A percentile compares a stretch with the other conserved stretches of the same genome.
Evolutionary conservation across 2,329 filamentous ascomycete genomes (phyloP).

Genomic region (Rasamsonia emersonii): DNA sequence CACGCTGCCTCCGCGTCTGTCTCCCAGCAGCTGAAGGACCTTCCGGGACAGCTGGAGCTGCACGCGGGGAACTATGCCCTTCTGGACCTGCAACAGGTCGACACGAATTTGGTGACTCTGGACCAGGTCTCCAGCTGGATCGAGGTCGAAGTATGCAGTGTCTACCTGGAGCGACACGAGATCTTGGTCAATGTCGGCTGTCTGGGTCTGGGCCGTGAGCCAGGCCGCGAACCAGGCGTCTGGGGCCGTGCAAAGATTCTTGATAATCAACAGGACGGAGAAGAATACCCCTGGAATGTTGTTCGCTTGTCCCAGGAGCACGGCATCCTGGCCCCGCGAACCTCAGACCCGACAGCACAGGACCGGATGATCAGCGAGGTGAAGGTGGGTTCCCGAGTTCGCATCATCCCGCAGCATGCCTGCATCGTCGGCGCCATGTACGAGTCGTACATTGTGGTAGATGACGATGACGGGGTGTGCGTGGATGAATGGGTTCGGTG

Average conservation of each 20-base stretch:
- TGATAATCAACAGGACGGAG: not conserved
- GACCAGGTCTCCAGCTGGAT: slow-evolving; percentile 25
- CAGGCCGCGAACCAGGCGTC: slow-evolving; percentile 22
- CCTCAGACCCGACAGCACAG: slow-evolving; percentile 12
- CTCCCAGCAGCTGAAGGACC: slow-evolving; percentile 19
- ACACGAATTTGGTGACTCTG: slow-evolving; percentile 23
- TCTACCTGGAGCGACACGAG: slow-evolving; percentile 32
- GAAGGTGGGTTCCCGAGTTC: slow-evolving; percentile 25
- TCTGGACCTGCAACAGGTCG: slow-evolving; percentile 34
- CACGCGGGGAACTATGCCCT: slow-evolving; percentile 31
- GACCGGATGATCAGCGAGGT: slow-evolving; percentile 16
- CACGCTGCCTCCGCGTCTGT: slow-evolving; percentile 26
- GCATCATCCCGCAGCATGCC: slow-evolving; percentile 25
- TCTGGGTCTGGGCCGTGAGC: slow-evolving; percentile 28
- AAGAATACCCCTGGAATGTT: slow-evolving; percentile 23
- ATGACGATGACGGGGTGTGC: slow-evolving; percentile 27
- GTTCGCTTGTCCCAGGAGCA: slow-evolving; percentile 32
- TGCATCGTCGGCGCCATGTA: slow-evolving; percentile 33
- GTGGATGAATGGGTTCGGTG: too few species aligned
- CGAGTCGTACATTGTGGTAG: slow-evolving; percentile 28
- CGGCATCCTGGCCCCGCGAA: slow-evolving; percentile 24
- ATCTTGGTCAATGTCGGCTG: slow-evolving; percentile 31
- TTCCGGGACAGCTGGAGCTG: slow-evolving; percentile 23
- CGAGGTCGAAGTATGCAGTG: slow-evolving; percentile 28
- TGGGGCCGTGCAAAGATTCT: slow-evolving; percentile 16